Base-by-base conservation (phyloP, 192 early-diverging fungal species). In the Coemansia sp. region DNA sequence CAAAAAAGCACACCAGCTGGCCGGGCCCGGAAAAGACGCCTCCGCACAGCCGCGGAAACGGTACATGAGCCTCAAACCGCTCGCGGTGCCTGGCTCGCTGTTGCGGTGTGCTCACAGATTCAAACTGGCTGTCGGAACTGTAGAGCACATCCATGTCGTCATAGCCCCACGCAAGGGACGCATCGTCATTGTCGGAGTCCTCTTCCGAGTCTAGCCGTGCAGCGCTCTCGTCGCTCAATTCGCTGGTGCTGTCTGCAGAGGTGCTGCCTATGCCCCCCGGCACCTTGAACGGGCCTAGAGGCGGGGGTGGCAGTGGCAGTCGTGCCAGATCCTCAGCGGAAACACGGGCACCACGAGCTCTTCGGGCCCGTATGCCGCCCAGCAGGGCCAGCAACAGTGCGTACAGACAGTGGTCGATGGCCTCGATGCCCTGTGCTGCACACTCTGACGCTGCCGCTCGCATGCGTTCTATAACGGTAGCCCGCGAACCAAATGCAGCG, bases 11-110 rank as follows among this genome's bases (percentile, higher is more conserved):
- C 23, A 76, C 62, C 21, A 80, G 60, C 49, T 55, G 50, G 36
- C 72, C 72, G 8, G 77, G 51, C 15, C 73, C 73, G 26, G 61
- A 62, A 36, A 80, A 80, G 40, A 64, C 64, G 9, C 64, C 79
- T 49, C 79, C 79, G 43, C 79, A 80, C 12, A 80, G 69, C 18
- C 79, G 56, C 14, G 79, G 79, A 20, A 80, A 80, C 39, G 79
- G 72, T 11, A 62, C 62, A 14, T 53, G 54, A n/a, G 59, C 40
- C 46, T 60, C 66, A 39, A 57, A 58, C 8, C 73, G 73, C 31
- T 70, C 69, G 55, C 59, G 76, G 62, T 54, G 55, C 37, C 41
- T 58, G 21, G 49, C 70, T 5, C 65, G 52, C 43, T 61, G 71
- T 51, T 48, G 32, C 54, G 32, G 54, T 32, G 39, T 42, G 7